phyloP scores from a whole-genome alignment of 176 grass and related monocot genomes.

The Oryza australiensis region DNA sequence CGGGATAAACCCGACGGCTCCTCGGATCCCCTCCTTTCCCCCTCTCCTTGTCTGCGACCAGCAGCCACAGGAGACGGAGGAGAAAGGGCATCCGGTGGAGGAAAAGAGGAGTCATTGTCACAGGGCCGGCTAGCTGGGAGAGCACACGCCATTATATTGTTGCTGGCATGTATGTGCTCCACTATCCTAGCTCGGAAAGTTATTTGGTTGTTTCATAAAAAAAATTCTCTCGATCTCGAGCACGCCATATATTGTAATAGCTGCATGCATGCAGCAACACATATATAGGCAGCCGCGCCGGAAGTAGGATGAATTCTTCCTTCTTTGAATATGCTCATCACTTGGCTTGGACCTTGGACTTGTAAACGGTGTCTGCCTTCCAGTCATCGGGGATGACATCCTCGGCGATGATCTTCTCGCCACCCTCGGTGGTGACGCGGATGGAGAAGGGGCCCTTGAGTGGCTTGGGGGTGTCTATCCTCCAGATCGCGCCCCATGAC shows the following conservation, averaged over 20 bases:
- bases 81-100: no score
- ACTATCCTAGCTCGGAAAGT: background rate
- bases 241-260: no score
- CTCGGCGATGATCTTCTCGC: constrained; percentile 9
- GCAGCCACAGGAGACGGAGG: no score
- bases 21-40: fast-evolving
- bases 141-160: no score
- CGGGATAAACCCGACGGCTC: no score
- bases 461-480: constrained; percentile 36
- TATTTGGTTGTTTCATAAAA: background rate
- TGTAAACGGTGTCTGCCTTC: constrained; percentile 39
- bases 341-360: background rate
- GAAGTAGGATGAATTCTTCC: no score
- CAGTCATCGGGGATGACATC: constrained; percentile 49
- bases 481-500: constrained; percentile 65
- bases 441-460: constrained; percentile 52
- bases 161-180: background rate
- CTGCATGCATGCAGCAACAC: no score
- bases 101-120: no score
- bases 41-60: no score
- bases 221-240: no score
- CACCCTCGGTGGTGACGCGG: constrained; percentile 40
- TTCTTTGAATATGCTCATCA: background rate
- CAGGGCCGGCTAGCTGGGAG: no score
- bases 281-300: no score